phyloP scores from a whole-genome alignment of 75 land plant species.

The Picea sitchensis region DNA sequence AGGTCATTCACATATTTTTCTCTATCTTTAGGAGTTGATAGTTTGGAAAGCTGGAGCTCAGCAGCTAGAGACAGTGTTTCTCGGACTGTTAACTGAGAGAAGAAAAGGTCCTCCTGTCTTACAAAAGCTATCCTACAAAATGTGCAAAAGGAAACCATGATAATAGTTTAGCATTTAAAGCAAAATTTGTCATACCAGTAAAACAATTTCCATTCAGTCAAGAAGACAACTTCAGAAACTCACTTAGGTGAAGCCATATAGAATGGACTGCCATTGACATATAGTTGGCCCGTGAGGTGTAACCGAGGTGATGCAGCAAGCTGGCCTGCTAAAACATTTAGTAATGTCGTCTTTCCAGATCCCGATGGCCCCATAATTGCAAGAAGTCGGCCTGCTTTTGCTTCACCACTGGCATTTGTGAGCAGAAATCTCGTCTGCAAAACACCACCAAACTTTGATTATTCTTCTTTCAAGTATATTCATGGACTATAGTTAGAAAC shows the following conservation, averaged over 20 bases:
- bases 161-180: background rate
- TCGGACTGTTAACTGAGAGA: conserved; percentile 95
- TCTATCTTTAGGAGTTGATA: conserved; percentile 46
- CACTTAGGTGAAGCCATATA: conserved; percentile 35
- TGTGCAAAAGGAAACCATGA: background rate
- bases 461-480: background rate
- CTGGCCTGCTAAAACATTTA: conserved; percentile 96
- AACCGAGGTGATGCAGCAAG: conserved; percentile 66
- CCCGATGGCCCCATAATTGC: conserved; percentile 99
- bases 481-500: background rate
- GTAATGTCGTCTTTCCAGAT: conserved; percentile 93
- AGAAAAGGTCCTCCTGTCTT: conserved; percentile 96
- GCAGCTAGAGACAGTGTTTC: conserved; percentile 95
- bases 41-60: conserved; percentile 81
- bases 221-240: background rate
- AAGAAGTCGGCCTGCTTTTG: conserved; percentile 83
- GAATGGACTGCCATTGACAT: conserved; percentile 66
- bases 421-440: conserved; percentile 70
- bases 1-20: conserved; percentile 76
- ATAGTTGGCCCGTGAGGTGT: conserved; percentile 63
- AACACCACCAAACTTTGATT: background rate
- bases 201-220: conserved; percentile 6
- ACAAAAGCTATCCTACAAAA: conserved; percentile 81
- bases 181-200: background rate
- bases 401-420: conserved; percentile 83